Conservation (phyloP, 2,329 filamentous ascomycete genomes). For the Pseudocercospora cruenta region DNA sequence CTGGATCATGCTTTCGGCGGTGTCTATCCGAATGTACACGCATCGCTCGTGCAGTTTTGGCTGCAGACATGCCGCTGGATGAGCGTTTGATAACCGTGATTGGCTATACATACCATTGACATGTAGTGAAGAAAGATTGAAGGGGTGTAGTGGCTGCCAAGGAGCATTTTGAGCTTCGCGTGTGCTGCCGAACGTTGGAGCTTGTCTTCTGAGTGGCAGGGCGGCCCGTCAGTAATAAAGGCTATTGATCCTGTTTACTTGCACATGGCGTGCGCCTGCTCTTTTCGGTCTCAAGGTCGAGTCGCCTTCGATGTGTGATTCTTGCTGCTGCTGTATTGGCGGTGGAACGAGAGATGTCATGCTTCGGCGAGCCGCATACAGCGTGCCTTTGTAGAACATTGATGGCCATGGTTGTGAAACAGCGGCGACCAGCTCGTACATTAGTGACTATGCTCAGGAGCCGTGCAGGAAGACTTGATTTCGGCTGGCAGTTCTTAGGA, state of each 20-base stretch:
- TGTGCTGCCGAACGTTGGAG: slow-evolving; percentile 3
- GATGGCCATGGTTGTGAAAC: too few species aligned
- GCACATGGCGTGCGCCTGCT: background rate
- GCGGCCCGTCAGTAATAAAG: background rate
- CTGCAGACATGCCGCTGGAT: background rate
- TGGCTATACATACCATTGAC: background rate
- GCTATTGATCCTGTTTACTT: background rate
- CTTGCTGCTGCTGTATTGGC: too few species aligned
- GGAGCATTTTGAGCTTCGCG: slow-evolving; percentile 1
- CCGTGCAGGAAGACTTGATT: background rate
- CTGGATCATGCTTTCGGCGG: background rate
- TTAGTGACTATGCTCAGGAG: background rate
- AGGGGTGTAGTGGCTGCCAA: slow-evolving; percentile 1
- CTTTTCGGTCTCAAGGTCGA: background rate
- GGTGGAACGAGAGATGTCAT: too few species aligned
- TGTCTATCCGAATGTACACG: background rate
- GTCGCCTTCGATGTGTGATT: background rate
- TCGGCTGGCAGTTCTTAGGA: background rate
- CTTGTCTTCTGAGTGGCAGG: background rate
- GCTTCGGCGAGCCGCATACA: too few species aligned
- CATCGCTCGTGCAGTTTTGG: background rate
- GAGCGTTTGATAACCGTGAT: background rate
- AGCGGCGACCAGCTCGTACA: too few species aligned
- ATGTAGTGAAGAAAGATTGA: background rate
- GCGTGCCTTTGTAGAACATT: too few species aligned